Base-by-base conservation (phyloP, 805 yeast genomes). In the Kluyveromyces siamensis region DNA sequence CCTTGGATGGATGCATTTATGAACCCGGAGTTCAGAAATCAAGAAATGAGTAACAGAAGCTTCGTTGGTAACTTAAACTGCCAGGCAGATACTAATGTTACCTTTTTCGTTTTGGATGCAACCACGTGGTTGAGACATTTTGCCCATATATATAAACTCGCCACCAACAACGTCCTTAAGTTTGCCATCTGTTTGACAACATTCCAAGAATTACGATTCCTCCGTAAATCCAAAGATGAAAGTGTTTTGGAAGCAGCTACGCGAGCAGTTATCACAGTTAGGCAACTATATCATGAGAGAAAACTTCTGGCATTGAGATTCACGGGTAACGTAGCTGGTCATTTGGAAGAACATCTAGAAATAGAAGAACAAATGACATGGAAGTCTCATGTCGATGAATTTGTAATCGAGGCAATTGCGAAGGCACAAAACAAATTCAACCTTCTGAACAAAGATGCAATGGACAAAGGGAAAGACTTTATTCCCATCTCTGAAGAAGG, bases 71-170 rank as follows among this genome's bases (percentile, higher is more conserved):
- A 79, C 58, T 63, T 80, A 37, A 81, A 83, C 5, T 76, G 74
- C 43, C 65, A 72, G 40, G 79, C 81, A 73, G 85, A 81, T 60
- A 73, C 77, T 11, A 61, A 73, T 16, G 59, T 77, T 19, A 80
- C 87, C 0, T 73, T 72, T 56, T 72, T 84, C 48, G 77, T 87
- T 0, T 69, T 85, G 49, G 95, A 85, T 64, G 84, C 93, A 1
- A 84, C 86, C 54, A 79, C 84, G 49, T 85, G 91, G 90, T 68
- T 85, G 53, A 83, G 84, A 57, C 90, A 84, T 58, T 84, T 89
- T 62, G 95, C 91, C 1, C 74, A 83, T 52, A 71, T 85, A 18
- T 85, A 74, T 67, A 85, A 85, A 61, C 79, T 87, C 55, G 75
- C 83, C 11, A 72, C 82, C 33, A 76, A 77, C 54, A 74, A 72